Evolutionary conservation across 164 flowering plant genomes (phyloP).

Genomic region (Euptelea pleiosperma): DNA sequence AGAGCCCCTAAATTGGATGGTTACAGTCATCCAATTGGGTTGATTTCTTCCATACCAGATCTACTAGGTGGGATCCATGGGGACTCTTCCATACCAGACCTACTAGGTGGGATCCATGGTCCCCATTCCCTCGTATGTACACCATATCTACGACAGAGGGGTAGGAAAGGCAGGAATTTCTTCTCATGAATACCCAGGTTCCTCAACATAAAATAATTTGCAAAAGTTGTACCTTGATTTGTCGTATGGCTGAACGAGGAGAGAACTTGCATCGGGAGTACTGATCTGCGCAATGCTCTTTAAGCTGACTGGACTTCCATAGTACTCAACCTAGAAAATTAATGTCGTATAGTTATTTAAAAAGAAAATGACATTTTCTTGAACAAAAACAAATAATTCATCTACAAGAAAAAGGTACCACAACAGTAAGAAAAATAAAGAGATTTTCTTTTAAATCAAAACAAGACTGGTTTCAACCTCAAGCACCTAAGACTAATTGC

Average conservation of each 20-base stretch:
- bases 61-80: neutral
- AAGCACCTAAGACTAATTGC: too few species aligned
- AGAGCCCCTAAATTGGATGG: too few species aligned
- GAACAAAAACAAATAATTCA: too few species aligned
- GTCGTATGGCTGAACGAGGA: conserved; percentile 87
- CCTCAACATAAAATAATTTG: conserved; percentile 1
- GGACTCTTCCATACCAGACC: neutral
- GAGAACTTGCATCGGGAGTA: conserved; percentile 82
- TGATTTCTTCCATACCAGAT: neutral
- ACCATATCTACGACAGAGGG: neutral
- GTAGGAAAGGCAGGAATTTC: neutral
- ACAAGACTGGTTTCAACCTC: too few species aligned
- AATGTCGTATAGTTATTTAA: neutral
- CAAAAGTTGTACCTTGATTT: conserved; percentile 73
- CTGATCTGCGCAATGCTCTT: conserved; percentile 94
- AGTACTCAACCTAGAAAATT: conserved; percentile 73
- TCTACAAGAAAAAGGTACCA: too few species aligned
- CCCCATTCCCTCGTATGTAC: neutral
- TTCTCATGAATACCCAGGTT: neutral
- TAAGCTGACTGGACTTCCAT: conserved; percentile 84
- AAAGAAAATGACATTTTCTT: neutral
- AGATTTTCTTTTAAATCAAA: too few species aligned
- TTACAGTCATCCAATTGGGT: too few species aligned
- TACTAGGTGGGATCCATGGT: neutral
- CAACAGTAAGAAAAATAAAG: too few species aligned